Conservation (phyloP, 2,329 filamentous ascomycete species). For the Fusarium fracticaudum region DNA sequence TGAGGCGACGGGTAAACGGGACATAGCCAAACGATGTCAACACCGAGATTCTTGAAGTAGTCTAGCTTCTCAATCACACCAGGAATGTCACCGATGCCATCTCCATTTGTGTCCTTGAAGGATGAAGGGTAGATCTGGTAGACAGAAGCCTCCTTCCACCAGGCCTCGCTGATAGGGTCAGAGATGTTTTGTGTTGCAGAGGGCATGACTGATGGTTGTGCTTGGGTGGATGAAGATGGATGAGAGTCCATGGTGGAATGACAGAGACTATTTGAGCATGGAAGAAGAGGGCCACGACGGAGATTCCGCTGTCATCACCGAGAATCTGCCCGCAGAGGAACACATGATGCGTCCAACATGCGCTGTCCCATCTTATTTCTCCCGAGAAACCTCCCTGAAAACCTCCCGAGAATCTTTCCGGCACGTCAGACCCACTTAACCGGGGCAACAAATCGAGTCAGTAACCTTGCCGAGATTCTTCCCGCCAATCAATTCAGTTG, state of each 20-base stretch:
- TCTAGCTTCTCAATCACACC: constrained; percentile 69
- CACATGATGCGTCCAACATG: constrained; percentile 2
- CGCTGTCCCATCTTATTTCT: not conserved
- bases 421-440: not conserved
- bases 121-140: constrained; percentile 63
- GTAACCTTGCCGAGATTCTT: not conserved
- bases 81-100: constrained; percentile 69
- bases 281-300: not conserved
- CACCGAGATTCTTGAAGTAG: constrained; percentile 68
- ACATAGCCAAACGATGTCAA: constrained; percentile 73
- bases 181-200: not conserved
- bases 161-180: constrained; percentile 38
- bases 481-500: not conserved
- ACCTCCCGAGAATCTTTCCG: constrained; percentile 7
- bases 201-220: not conserved
- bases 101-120: constrained; percentile 65
- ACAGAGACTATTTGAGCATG: not conserved
- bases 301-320: not conserved
- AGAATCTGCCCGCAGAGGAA: not conserved
- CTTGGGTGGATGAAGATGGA: not conserved
- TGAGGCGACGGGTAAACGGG: constrained; percentile 72
- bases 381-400: not conserved
- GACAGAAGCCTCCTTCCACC: constrained; percentile 65
- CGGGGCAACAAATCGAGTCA: not conserved
- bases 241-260: not conserved